Evolutionary conservation across 2,329 filamentous ascomycete species (phyloP).

Genomic region (Colletotrichum spinosum): DNA sequence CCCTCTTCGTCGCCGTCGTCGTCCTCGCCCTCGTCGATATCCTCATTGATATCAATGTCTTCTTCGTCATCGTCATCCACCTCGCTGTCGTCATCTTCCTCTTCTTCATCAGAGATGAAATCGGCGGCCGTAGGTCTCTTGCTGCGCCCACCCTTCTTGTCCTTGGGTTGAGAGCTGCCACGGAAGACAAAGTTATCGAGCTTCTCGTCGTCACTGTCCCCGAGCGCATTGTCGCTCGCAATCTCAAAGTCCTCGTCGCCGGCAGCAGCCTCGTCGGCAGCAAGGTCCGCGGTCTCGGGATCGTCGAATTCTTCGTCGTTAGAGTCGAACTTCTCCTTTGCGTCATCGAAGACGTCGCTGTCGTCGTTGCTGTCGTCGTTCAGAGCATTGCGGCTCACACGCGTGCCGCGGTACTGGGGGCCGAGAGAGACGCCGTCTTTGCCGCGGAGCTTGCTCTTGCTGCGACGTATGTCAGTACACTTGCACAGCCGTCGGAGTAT

Average conservation of each 20-base stretch:
- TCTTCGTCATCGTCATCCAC: conserved; percentile 54
- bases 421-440: conserved; percentile 77
- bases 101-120: conserved; percentile 64
- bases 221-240: conserved; percentile 77
- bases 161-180: conserved; percentile 65
- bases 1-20: conserved; percentile 50
- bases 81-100: conserved; percentile 48
- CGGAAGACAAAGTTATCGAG: conserved; percentile 79
- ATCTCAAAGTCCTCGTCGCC: conserved; percentile 70
- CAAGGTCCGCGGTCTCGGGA: conserved; percentile 66
- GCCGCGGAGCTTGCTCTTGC: conserved; percentile 86
- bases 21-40: conserved; percentile 46
- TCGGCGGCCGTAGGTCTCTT: conserved; percentile 66
- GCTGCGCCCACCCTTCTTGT: conserved; percentile 39
- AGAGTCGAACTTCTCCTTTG: conserved; percentile 45
- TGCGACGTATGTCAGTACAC: conserved; percentile 44
- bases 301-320: conserved; percentile 66
- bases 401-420: conserved; percentile 82
- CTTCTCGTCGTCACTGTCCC: conserved; percentile 84
- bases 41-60: conserved; percentile 51
- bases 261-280: conserved; percentile 57
- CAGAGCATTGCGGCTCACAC: conserved; percentile 77
- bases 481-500: background rate
- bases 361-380: conserved; percentile 50
- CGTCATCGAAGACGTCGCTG: conserved; percentile 59